Percentiles rank a stretch among this genome's conserved stretches.
Evolutionary conservation across 306 rosid species (phyloP).

Genomic region (Fragaria nilgerrensis): DNA sequence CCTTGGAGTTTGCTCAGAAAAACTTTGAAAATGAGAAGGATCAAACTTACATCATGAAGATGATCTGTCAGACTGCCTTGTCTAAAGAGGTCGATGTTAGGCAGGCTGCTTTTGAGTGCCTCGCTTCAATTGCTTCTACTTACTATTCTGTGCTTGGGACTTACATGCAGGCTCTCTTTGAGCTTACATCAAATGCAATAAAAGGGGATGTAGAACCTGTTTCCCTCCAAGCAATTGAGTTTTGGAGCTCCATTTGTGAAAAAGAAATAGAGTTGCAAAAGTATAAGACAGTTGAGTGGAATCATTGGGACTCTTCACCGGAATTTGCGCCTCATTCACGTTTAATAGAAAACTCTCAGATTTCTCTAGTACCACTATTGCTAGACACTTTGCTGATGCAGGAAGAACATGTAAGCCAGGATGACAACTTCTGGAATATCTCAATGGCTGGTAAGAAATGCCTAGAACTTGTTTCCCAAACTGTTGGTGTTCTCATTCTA

Average conservation of each 20-base stretch:
- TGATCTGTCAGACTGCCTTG: conserved; percentile 32
- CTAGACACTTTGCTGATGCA: conserved; percentile 37
- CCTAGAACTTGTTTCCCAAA: conserved; percentile 32
- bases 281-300: conserved; percentile 13
- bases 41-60: conserved; percentile 34
- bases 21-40: conserved; percentile 37
- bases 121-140: conserved; percentile 34
- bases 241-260: conserved; percentile 43
- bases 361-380: conserved; percentile 34
- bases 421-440: conserved; percentile 33
- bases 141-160: conserved; percentile 34
- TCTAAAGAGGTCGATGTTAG: conserved; percentile 32
- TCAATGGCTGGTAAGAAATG: conserved; percentile 43
- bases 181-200: conserved; percentile 36
- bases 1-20: conserved; percentile 33
- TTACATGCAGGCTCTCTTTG: conserved; percentile 36
- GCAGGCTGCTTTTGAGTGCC: conserved; percentile 42
- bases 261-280: conserved; percentile 36
- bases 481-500: conserved; percentile 29
- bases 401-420: conserved; percentile 37
- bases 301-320: conserved; percentile 3
- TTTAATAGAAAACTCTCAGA: conserved; percentile 29
- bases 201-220: conserved; percentile 34
- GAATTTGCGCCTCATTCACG: conserved; percentile 29
- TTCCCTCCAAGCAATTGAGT: conserved; percentile 39